Evolutionary conservation across 2,329 filamentous ascomycete species (phyloP), one percentile per base, ranked within the genome.

Genomic region (Emydomyces testavorans): DNA sequence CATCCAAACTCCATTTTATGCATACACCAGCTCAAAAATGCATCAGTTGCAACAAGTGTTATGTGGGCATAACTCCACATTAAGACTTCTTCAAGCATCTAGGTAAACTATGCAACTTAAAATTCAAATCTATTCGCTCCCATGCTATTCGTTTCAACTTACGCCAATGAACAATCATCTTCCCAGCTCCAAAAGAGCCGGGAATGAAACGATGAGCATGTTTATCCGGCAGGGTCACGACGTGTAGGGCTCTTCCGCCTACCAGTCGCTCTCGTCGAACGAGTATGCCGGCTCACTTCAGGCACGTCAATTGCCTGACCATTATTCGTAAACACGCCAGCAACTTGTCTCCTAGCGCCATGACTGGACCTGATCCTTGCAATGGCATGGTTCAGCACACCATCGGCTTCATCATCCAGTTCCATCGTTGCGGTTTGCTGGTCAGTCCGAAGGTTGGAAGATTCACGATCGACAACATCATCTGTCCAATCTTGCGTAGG

Each of bases 371-470:
- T 48, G 11, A 50, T 50, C 16, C 58, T 62, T n/a, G 56, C 56
- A 24, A 71, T 56, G 1, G 67, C 67, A 4, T 63, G 61, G 16
- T 62, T 57, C 2, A 71, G 53, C 4, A 71, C 55, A 4, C 61
- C 64, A 44, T 70, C 65, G 1, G 68, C 69, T 50, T 70, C 65
- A 5, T 62, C 58, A 52, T 71, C 69, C 8, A 71, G 54, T 39
- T 67, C 66, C 62, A 65, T 66, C 41, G 65, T 64, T 2, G 66
- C 58, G 10, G 56, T 57, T n/a, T 65, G 61, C 24, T 62, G 60
- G 57, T 18, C 46, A 24, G 24, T 16, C 53, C 54, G 1, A 50
- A 24, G 1, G 46, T 55, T 38, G 5, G 46, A 53, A 1, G 58
- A 54, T 5, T 60, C 56, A 10, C 55, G 54, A 23, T 65, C 59